A percentile compares a stretch with the other conserved stretches of the same genome.
Conservation (phyloP, 495 filamentous ascomycete species). For the Penicillium parvum region DNA sequence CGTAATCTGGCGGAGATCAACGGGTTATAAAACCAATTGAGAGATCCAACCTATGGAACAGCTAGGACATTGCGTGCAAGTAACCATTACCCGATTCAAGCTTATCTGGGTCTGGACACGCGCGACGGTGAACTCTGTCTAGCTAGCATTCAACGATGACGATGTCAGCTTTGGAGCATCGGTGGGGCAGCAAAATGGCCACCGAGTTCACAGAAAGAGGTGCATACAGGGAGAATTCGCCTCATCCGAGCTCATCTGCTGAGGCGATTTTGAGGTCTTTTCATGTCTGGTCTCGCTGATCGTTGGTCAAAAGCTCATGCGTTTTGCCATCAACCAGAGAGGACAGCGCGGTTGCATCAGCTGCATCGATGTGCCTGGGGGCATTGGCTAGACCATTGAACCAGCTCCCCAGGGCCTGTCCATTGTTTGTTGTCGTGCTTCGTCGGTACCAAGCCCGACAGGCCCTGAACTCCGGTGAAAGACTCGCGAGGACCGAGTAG, state of each 20-base stretch:
- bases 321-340: slow-evolving; percentile 20
- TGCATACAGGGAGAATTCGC: slow-evolving; percentile 5
- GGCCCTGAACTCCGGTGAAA: slow-evolving; percentile 11
- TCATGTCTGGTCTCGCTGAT: slow-evolving; percentile 2
- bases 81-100: not conserved
- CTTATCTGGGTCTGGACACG: slow-evolving; percentile 11
- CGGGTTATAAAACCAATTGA: slow-evolving; percentile 13
- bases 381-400: slow-evolving; percentile 17
- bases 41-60: slow-evolving; percentile 8
- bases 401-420: slow-evolving; percentile 5
- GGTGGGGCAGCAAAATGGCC: slow-evolving; percentile 10
- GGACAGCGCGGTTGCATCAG: slow-evolving; percentile 11
- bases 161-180: slow-evolving; percentile 1
- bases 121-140: slow-evolving; percentile 4
- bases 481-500: not conserved
- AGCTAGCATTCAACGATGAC: slow-evolving; percentile 5
- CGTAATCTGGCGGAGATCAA: not conserved
- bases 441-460: slow-evolving; percentile 20
- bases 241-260: slow-evolving; percentile 7
- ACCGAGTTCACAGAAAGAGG: slow-evolving; percentile 3
- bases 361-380: not conserved
- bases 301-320: slow-evolving; percentile 6
- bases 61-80: slow-evolving; percentile 4
- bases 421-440: slow-evolving; percentile 11
- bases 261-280: slow-evolving; percentile 21